Base-by-base conservation (phyloP, 768 basidiomycete genomes). In the Mycena belliarum region DNA sequence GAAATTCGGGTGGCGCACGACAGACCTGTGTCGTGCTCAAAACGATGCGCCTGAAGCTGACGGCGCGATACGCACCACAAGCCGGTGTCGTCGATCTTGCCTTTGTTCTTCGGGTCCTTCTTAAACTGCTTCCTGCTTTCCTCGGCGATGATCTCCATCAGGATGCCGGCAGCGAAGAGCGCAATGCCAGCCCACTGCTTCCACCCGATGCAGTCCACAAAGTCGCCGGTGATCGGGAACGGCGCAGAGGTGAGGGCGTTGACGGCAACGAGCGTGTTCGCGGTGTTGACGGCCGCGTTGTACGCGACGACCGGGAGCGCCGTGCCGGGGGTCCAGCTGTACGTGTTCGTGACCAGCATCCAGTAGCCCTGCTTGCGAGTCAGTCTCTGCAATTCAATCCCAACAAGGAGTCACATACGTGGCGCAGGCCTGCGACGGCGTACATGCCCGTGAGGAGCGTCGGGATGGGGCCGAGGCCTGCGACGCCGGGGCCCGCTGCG, bases 1-100 rank as follows among this genome's bases (percentile, higher is more conserved):
- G 35, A 66, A 70, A 23, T 70, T 70, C 10, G 65, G 63, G 43
- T 70, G 69, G 15, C 69, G 62, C 20, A 64, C 67, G 26, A 69
- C 32, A 6, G 56, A 53, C 57, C 57, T 57, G 28, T 7, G 25
- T n/a, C 25, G 21, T 16, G 33, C 16, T 35, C 33, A 35, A 28
- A 20, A 43, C 37, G 16, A 4, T 6, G 20, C 15, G 40, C 40
- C 23, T 23, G 21, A 41, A 23, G n/a, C n/a, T n/a, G n/a, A n/a
- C n/a, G n/a, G n/a, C n/a, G n/a, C 20, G 37, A 12, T n/a, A 41
- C 53, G 28, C 47, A 63, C 47, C 68, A 69, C 26, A 68, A 38
- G 11, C 68, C 67, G 23, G 64, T 65, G 24, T 63, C 57, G 35
- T 61, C 61, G 15, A 60, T 49, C 49, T 65, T 65, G 24, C 67